Percentiles rank a stretch among this genome's conserved stretches.
These are phyloP conservation scores for Cyclostephanos tholiformis DNA, from an alignment of 108 stramenopile genomes.

Conservation along the genomic window DNA sequence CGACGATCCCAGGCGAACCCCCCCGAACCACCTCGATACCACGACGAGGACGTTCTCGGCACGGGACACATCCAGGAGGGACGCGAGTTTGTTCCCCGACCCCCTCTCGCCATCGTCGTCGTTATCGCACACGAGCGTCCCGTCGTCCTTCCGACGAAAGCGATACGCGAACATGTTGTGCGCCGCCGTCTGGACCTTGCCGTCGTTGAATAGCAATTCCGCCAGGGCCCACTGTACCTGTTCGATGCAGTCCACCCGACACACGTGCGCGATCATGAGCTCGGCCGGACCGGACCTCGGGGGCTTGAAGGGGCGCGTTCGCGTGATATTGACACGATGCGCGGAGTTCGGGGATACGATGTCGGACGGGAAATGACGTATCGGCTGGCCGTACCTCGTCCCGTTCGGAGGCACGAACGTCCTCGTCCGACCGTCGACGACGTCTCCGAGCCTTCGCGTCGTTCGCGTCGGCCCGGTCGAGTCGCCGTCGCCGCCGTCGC, in stretches of 20 bases:
- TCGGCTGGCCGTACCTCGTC: conserved; percentile 49
- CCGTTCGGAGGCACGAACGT: conserved; percentile 45
- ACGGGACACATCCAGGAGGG: too few species aligned
- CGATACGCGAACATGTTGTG: conserved; percentile 92
- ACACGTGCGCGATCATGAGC: conserved; percentile 63
- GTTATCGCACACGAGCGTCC: conserved; percentile 62
- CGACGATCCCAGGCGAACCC: conserved; percentile 83
- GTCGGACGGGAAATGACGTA: conserved; percentile 43
- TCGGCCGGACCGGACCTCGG: conserved; percentile 62
- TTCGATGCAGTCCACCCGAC: conserved; percentile 56
- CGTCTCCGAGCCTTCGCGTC: too few species aligned
- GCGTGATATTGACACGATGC: conserved; percentile 31
- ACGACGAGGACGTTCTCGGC: conserved; percentile 86
- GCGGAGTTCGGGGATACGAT: conserved; percentile 42
- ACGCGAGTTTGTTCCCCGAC: conserved; percentile 78
- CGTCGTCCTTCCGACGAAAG: conserved; percentile 39
- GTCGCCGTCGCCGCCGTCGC: too few species aligned
- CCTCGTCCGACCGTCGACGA: conserved; percentile 12
- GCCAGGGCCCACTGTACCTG: conserved; percentile 66
- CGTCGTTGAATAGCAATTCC: conserved; percentile 61
- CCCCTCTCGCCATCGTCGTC: conserved; percentile 95
- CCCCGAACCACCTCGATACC: conserved; percentile 90
- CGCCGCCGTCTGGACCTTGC: conserved; percentile 65
- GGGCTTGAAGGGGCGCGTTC: conserved; percentile 66
- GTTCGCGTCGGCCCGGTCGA: too few species aligned